Evolutionary conservation across 805 yeast genomes (phyloP).

Genomic region (Lipomyces lipofer): DNA sequence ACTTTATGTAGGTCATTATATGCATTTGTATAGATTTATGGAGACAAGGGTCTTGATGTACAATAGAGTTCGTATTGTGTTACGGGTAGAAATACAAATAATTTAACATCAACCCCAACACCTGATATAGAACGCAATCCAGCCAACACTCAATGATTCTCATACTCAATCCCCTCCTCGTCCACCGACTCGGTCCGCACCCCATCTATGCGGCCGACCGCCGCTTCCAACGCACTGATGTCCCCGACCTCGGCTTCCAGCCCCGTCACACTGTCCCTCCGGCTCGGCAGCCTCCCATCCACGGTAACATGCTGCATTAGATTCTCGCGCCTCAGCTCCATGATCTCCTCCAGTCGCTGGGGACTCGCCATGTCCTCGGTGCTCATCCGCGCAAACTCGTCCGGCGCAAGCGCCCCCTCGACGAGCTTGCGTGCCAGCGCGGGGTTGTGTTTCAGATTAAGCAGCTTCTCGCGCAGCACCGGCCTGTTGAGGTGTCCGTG

Average conservation of each 20-base stretch:
- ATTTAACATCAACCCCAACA: too few relatives aligned
- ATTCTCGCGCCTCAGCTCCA: conserved; percentile 8
- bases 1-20: conserved; percentile 18
- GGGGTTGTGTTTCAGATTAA: conserved; percentile 31
- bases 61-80: too few relatives aligned
- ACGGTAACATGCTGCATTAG: conserved; percentile 4
- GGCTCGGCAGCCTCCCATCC: conserved; percentile 1
- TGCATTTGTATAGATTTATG: neutral
- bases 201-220: neutral
- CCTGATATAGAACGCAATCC: too few relatives aligned
- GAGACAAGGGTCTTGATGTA: too few relatives aligned
- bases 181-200: neutral
- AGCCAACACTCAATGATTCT: conserved; percentile 3
- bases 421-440: conserved; percentile 6
- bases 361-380: conserved; percentile 16
- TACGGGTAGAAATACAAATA: neutral
- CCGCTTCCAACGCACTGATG: neutral
- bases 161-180: conserved; percentile 7
- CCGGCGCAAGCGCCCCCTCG: conserved; percentile 10
- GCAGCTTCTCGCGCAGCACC: conserved; percentile 45
- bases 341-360: neutral
- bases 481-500: conserved; percentile 39
- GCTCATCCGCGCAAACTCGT: conserved; percentile 17
- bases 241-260: neutral
- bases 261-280: neutral